Percentiles rank a stretch among this genome's conserved stretches.
These are phyloP conservation scores for Friedmanniomyces simplex DNA, from an alignment of 495 filamentous ascomycete genomes.

Conservation along the genomic window DNA sequence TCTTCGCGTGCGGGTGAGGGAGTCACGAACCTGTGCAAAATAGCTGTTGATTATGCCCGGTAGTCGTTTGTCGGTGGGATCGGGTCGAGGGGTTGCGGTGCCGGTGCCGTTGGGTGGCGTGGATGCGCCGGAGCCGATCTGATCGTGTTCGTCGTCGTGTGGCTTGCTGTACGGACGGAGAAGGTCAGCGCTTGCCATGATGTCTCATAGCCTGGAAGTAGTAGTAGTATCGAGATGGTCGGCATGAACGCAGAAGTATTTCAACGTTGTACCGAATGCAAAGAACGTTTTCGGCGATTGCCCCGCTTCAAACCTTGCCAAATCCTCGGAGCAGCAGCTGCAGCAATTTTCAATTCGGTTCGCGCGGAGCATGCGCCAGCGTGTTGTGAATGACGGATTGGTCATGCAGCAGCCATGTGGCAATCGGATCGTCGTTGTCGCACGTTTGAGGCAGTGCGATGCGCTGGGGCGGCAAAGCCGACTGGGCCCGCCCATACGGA, in stretches of 20 bases:
- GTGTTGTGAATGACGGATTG: background rate
- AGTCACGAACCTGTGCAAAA: conserved; percentile 92
- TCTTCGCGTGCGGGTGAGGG: conserved; percentile 24
- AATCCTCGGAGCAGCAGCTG: too few relatives aligned
- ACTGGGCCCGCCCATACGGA: background rate
- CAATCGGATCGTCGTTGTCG: background rate
- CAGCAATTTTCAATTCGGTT: too few relatives aligned
- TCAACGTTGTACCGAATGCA: conserved; percentile 2
- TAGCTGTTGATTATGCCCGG: conserved; percentile 82
- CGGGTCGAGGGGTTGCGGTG: conserved; percentile 76
- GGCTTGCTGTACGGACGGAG: conserved; percentile 20
- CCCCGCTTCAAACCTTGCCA: too few relatives aligned
- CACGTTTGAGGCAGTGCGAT: background rate
- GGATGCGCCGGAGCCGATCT: conserved; percentile 65
- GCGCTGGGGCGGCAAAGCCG: background rate
- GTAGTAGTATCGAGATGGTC: too few relatives aligned
- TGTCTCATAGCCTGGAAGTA: background rate
- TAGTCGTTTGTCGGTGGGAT: conserved; percentile 78
- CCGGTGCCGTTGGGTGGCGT: conserved; percentile 55
- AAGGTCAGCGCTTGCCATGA: conserved; percentile 27
- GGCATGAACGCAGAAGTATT: conserved; percentile 5
- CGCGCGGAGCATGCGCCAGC: background rate
- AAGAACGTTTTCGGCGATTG: background rate
- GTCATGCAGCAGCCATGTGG: background rate
- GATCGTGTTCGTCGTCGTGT: conserved; percentile 56